Conservation (phyloP, 2,329 filamentous ascomycete species). For the Rhynchosporium graminicola region DNA sequence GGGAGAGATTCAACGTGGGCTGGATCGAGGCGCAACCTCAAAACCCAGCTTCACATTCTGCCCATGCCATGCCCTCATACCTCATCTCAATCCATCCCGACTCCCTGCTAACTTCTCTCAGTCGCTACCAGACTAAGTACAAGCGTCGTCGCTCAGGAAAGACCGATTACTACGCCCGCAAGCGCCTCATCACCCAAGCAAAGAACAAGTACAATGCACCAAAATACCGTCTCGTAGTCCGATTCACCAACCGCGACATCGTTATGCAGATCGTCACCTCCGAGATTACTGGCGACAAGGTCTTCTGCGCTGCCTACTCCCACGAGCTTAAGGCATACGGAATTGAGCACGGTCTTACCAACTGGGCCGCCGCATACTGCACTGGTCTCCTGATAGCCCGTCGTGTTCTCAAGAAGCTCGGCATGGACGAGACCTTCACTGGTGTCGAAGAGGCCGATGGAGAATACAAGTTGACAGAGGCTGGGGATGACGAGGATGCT, state of each 20-base stretch:
- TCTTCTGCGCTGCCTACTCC: slow-evolving; percentile 87
- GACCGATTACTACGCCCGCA: slow-evolving; percentile 99
- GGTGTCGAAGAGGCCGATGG: slow-evolving; percentile 97
- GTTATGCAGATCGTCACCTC: slow-evolving; percentile 96
- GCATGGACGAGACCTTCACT: slow-evolving; percentile 86
- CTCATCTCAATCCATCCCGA: slow-evolving; percentile 32
- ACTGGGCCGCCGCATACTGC: slow-evolving; percentile 98
- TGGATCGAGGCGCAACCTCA: neutral
- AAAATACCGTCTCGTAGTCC: slow-evolving; percentile 99
- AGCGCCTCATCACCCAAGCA: slow-evolving; percentile 99
- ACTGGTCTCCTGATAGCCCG: slow-evolving; percentile 96
- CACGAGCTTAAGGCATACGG: slow-evolving; percentile 99
- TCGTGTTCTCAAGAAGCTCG: slow-evolving; percentile 95
- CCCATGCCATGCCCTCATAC: neutral
- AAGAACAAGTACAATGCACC: slow-evolving; percentile 99
- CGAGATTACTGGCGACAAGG: slow-evolving; percentile 97
- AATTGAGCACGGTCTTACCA: slow-evolving; percentile 97
- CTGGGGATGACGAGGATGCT: slow-evolving; percentile 79
- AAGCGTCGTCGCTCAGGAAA: slow-evolving; percentile 93
- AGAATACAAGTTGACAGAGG: slow-evolving; percentile 95
- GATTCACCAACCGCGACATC: slow-evolving; percentile 99
- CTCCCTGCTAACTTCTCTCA: slow-evolving; percentile 45
- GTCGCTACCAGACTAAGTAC: slow-evolving; percentile 99
- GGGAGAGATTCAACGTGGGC: neutral
- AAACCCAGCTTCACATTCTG: slow-evolving; percentile 17